A percentile compares a stretch with the other conserved stretches of the same genome.
phyloP scores from a whole-genome alignment of 208 protist species.

The Wallacemonas sp. region DNA sequence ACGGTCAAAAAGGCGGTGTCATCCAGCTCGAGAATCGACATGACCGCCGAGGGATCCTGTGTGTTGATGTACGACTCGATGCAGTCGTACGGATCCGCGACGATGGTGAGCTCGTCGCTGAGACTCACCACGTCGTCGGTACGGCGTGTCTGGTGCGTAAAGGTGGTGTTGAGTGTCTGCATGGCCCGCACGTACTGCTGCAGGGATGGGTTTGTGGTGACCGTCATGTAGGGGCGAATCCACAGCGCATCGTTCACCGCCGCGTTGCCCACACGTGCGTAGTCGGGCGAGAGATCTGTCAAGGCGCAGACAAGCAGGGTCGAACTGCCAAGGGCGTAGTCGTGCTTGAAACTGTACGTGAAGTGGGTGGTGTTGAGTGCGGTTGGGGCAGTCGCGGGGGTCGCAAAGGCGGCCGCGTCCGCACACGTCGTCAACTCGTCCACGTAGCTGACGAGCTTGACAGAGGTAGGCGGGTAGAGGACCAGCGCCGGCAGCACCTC shows the following conservation, averaged over 20 bases:
- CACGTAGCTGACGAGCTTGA: conserved; percentile 76
- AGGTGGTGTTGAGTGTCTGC: conserved; percentile 70
- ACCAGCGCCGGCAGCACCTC: conserved; percentile 26
- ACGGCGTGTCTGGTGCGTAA: conserved; percentile 50
- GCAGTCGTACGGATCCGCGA: conserved; percentile 58
- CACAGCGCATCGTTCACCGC: conserved; percentile 46
- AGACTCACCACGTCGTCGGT: conserved; percentile 61
- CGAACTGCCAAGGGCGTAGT: conserved; percentile 54
- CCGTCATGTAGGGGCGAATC: conserved; percentile 74
- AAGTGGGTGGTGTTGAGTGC: conserved; percentile 33
- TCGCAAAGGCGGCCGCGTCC: conserved; percentile 47
- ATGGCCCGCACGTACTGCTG: conserved; percentile 52
- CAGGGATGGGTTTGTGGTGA: conserved; percentile 57
- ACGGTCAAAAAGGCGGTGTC: conserved; percentile 73
- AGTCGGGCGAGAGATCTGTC: conserved; percentile 37
- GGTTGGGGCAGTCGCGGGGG: conserved; percentile 26
- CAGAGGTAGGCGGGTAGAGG: conserved; percentile 50
- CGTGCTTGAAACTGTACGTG: conserved; percentile 78
- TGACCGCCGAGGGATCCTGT: conserved; percentile 31
- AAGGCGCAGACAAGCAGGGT: conserved; percentile 78
- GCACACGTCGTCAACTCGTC: conserved; percentile 58
- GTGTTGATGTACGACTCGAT: conserved; percentile 65
- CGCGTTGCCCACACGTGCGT: conserved; percentile 35
- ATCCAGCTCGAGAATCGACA: conserved; percentile 51
- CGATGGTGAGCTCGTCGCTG: conserved; percentile 66